These are phyloP conservation scores for Amanita rubescens DNA, from an alignment of 768 basidiomycete species.

Conservation along the genomic window DNA sequence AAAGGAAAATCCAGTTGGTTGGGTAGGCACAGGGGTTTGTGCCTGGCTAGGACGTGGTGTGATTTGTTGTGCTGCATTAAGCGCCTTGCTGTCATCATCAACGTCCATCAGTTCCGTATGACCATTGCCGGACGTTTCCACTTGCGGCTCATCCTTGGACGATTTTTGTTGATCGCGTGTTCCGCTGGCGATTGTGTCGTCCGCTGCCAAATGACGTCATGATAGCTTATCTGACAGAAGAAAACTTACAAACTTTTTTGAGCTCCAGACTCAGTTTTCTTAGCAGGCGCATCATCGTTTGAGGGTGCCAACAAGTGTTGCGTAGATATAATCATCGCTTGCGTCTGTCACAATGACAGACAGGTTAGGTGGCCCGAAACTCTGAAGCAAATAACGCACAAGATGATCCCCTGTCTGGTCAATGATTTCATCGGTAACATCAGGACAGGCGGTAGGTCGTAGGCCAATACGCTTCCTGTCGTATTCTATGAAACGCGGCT, in stretches of 20 bases:
- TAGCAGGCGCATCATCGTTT: conserved; percentile 1
- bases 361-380: conserved; percentile 5
- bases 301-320: conserved; percentile 57
- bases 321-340: conserved; percentile 88
- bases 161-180: background rate
- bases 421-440: conserved; percentile 72
- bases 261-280: background rate
- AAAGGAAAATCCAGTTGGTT: conserved; percentile 46
- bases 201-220: background rate
- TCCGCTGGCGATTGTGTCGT: background rate
- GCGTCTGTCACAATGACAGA: conserved; percentile 46
- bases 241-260: background rate
- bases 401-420: conserved; percentile 46
- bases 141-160: conserved; percentile 9
- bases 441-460: conserved; percentile 37
- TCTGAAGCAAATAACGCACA: conserved; percentile 25
- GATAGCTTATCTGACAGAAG: background rate
- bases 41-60: conserved; percentile 13
- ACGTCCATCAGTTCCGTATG: conserved; percentile 43
- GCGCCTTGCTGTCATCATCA: conserved; percentile 35
- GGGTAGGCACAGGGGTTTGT: conserved; percentile 21
- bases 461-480: conserved; percentile 58
- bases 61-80: conserved; percentile 19
- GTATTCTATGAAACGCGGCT: conserved; percentile 89
- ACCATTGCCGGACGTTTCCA: conserved; percentile 17